These are phyloP conservation scores for Ceratocystis diversiconidia DNA, from an alignment of 2,329 filamentous ascomycete genomes.

Conservation along the genomic window DNA sequence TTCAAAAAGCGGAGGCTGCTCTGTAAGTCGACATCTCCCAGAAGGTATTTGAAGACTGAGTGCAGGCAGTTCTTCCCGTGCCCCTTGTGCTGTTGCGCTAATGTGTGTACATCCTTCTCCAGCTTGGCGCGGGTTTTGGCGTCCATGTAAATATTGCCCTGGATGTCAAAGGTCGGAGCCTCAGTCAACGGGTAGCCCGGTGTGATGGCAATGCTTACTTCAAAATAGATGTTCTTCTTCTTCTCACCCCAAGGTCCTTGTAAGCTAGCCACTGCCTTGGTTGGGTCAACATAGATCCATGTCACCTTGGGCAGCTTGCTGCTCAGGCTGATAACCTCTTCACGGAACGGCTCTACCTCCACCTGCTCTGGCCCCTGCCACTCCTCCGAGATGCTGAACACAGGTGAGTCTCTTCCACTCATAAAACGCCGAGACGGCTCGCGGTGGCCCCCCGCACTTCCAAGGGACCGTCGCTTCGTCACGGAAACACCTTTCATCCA, in stretches of 20 bases:
- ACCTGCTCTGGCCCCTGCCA: constrained; percentile 30
- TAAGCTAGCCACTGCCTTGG: constrained; percentile 11
- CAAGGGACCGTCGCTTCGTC: constrained; percentile 28
- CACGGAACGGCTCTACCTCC: constrained; percentile 47
- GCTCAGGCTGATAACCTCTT: constrained; percentile 49
- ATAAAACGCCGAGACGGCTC: constrained; percentile 31
- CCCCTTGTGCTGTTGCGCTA: constrained; percentile 41
- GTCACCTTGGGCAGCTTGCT: constrained; percentile 48
- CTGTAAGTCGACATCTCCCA: constrained; percentile 48
- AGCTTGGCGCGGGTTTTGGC: constrained; percentile 36
- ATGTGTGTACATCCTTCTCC: constrained; percentile 26
- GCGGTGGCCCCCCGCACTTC: constrained; percentile 19
- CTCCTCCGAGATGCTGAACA: constrained; percentile 34
- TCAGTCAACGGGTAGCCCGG: constrained; percentile 43
- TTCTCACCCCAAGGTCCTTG: constrained; percentile 46
- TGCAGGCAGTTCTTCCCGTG: constrained; percentile 49
- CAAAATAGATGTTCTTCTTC: constrained; percentile 44
- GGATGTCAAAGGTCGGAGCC: constrained; percentile 44
- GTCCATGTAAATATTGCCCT: constrained; percentile 49
- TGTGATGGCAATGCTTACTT: constrained; percentile 47
- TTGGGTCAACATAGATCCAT: constrained; percentile 39
- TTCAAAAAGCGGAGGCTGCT: constrained; percentile 48
- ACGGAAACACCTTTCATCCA: constrained; percentile 54
- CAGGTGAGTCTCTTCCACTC: constrained; percentile 38
- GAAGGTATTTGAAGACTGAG: constrained; percentile 46